phyloP scores from a whole-genome alignment of 2,329 filamentous ascomycete genomes.

The Penicillium vulpinum region DNA sequence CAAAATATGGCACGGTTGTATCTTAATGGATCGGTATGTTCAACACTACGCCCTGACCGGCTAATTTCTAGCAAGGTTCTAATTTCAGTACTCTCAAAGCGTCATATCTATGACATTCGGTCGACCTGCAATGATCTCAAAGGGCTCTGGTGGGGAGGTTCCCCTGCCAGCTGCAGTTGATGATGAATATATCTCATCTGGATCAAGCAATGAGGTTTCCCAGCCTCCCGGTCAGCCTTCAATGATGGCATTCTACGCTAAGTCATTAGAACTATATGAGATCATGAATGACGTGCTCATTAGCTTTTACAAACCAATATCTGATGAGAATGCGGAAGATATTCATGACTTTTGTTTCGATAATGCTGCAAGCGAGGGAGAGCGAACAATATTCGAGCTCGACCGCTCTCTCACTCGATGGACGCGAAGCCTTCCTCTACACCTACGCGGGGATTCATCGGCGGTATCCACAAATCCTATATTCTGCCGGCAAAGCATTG shows the following conservation, averaged over 20 bases:
- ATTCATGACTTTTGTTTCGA: slow-evolving; percentile 32
- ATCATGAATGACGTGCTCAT: slow-evolving; percentile 39
- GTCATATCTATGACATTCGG: slow-evolving; percentile 43
- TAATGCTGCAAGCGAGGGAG: slow-evolving; percentile 23
- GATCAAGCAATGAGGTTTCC: slow-evolving; percentile 11
- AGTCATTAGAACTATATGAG: slow-evolving; percentile 37
- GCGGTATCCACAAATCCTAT: slow-evolving; percentile 18
- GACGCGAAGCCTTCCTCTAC: slow-evolving; percentile 30
- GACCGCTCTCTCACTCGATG: slow-evolving; percentile 35
- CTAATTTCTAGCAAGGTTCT: neutral
- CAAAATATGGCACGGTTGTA: slow-evolving; percentile 40
- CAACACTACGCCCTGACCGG: neutral
- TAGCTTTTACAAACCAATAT: slow-evolving; percentile 29
- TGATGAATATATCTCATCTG: slow-evolving; percentile 31
- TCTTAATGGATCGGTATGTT: slow-evolving; percentile 39
- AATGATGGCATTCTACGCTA: slow-evolving; percentile 34
- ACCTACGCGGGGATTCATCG: slow-evolving; percentile 21
- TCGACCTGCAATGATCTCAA: slow-evolving; percentile 39
- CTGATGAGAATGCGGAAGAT: slow-evolving; percentile 28
- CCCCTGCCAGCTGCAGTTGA: slow-evolving; percentile 34
- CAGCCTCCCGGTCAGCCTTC: slow-evolving; percentile 30
- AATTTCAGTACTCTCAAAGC: slow-evolving; percentile 14
- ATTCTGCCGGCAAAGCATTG: slow-evolving; percentile 35
- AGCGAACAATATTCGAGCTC: slow-evolving; percentile 36
- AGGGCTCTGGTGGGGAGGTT: slow-evolving; percentile 26